Conservation (phyloP, 805 yeast species). For the Sungouiella thailandica region DNA sequence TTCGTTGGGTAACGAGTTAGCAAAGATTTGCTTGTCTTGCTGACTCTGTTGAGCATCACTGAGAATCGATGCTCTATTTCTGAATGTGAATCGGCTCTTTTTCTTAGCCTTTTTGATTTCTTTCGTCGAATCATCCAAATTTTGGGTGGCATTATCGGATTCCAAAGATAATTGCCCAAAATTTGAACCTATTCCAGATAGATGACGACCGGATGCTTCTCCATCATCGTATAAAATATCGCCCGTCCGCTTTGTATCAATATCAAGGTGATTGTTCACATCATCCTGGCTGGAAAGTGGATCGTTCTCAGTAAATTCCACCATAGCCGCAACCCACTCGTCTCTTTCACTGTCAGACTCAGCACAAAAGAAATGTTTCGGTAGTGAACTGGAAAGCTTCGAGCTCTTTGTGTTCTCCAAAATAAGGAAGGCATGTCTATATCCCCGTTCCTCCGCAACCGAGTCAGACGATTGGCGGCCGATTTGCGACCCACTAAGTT, state of each 20-base stretch:
- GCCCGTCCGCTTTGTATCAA: background rate
- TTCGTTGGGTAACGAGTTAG: too few species aligned
- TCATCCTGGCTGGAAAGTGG: too few species aligned
- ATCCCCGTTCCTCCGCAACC: constrained; percentile 43
- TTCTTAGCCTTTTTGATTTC: constrained; percentile 46
- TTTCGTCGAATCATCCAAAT: constrained; percentile 11
- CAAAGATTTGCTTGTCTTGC: background rate
- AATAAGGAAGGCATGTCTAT: constrained; percentile 57
- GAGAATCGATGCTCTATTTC: constrained; percentile 18
- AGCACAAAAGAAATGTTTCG: constrained; percentile 67
- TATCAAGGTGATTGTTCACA: too few species aligned
- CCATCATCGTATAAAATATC: background rate
- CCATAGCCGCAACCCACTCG: constrained; percentile 53
- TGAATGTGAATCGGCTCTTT: constrained; percentile 58
- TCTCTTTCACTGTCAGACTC: constrained; percentile 76
- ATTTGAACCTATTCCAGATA: background rate
- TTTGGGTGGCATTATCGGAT: too few species aligned
- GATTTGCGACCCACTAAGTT: constrained; percentile 47
- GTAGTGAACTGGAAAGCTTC: constrained; percentile 28
- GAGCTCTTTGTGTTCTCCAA: constrained; percentile 41
- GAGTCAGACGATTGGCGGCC: constrained; percentile 45
- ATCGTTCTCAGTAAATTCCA: constrained; percentile 27
- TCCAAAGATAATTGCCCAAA: too few species aligned
- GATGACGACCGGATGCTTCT: background rate
- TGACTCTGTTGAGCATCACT: background rate